Evolutionary conservation across 257 asterid genomes (phyloP), one percentile per base, ranked within the genome.

Genomic region (Przewalskia tangutica): DNA sequence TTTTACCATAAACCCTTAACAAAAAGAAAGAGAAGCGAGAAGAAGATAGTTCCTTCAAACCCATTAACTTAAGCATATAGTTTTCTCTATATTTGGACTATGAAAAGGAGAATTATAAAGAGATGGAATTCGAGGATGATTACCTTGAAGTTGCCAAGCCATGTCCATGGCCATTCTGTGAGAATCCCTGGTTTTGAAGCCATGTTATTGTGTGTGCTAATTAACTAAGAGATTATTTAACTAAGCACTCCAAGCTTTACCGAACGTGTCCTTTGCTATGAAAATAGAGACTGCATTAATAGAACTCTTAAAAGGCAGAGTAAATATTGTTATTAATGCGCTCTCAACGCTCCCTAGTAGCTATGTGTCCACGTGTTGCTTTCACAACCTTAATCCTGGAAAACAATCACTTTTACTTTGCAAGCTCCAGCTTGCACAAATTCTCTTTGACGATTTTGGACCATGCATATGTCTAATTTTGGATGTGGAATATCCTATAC

Each of bases 71-170:
- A 23, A 23, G 53, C 38, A 34, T 32, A 36, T 67, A 64, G 3
- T 50, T 56, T 12, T 38, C 62, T 13, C 12, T 8, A 48, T 50
- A 48, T 42, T 36, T 79, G 44, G 4, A 27, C 27, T 56, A 51
- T 40, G 40, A 27, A 54, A 13, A 53, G 71, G 11, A 73, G 58
- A n/a, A 40, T 7, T 17, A 27, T 65, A 16, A 53, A 44, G 32
- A 9, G 14, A 17, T 36, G 32, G 18, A 34, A 7, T 4, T 11
- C 13, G 2, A 48, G 23, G 71, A 46, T 42, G 10, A 40, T 13
- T 83, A 87, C 90, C 90, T 87, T 87, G 80, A 87, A 87, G 82
- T 62, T 85, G 27, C 90, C 90, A 36, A 87, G 90, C 42, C 84
- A 81, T 7, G 87, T 76, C 90, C 90, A 87, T 58, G 90, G 90